Percentiles rank a stretch among this genome's conserved stretches.
phyloP scores from a whole-genome alignment of 2,329 filamentous ascomycete species.

The Claviceps spartinae region DNA sequence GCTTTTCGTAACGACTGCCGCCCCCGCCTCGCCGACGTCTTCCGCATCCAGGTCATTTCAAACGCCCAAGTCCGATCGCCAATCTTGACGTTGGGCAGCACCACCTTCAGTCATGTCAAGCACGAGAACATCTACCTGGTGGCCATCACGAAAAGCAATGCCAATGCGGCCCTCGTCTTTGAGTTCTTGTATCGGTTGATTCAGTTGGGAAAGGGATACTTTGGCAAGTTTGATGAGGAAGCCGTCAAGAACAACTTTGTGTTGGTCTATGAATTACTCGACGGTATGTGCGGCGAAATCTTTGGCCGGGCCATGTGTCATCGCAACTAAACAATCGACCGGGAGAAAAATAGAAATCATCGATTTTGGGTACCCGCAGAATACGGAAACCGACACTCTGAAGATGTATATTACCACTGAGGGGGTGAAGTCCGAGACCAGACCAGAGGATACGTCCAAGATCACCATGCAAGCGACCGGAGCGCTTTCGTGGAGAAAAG shows the following conservation, averaged over 20 bases:
- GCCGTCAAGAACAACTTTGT: conserved; percentile 99
- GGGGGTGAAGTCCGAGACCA: conserved; percentile 83
- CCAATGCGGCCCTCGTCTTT: conserved; percentile 94
- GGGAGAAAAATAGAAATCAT: conserved; percentile 59
- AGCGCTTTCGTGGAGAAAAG: conserved; percentile 89
- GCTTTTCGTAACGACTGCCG: conserved; percentile 98
- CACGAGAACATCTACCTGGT: conserved; percentile 99
- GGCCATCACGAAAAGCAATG: conserved; percentile 96
- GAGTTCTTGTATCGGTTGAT: conserved; percentile 94
- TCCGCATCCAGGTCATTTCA: conserved; percentile 95
- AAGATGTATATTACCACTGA: conserved; percentile 99
- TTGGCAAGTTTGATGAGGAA: conserved; percentile 98
- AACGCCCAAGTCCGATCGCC: conserved; percentile 96
- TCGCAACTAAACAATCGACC: background rate
- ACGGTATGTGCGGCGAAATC: conserved; percentile 43
- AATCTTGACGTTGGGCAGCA: conserved; percentile 91
- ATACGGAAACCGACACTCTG: conserved; percentile 94
- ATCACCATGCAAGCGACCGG: conserved; percentile 99
- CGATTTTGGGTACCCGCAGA: conserved; percentile 97
- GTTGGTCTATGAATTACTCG: conserved; percentile 89
- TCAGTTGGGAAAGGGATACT: conserved; percentile 83
- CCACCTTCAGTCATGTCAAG: conserved; percentile 98
- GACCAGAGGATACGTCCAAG: conserved; percentile 83
- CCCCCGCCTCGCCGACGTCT: conserved; percentile 93
- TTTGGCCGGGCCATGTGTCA: background rate